Percentiles rank a stretch among this genome's conserved stretches.
phyloP scores from a whole-genome alignment of 2,329 filamentous ascomycete species.

The Beauveria sp. region DNA sequence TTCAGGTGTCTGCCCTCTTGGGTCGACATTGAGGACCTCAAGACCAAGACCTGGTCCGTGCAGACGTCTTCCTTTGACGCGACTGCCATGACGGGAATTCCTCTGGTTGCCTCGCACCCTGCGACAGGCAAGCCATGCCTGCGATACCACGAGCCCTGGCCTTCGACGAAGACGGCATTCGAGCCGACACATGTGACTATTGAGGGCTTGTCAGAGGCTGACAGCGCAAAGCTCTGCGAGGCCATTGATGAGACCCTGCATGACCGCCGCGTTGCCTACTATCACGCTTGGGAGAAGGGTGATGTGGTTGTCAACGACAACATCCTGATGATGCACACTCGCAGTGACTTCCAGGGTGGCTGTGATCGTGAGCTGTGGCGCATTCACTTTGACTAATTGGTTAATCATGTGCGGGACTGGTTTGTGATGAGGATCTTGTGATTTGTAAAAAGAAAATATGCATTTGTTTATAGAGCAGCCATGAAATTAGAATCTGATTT shows the following conservation, averaged over 20 bases:
- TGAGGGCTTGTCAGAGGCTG: slow-evolving; percentile 25
- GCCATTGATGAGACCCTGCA: slow-evolving; percentile 36
- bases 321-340: slow-evolving; percentile 39
- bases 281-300: slow-evolving; percentile 46
- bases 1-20: slow-evolving; percentile 37
- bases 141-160: slow-evolving; percentile 49
- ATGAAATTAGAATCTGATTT: neutral
- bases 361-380: slow-evolving; percentile 41
- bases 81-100: slow-evolving; percentile 34
- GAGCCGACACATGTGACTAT: slow-evolving; percentile 37
- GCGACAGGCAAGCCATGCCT: slow-evolving; percentile 38
- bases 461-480: neutral
- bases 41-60: slow-evolving; percentile 39
- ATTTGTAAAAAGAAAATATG: neutral
- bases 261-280: slow-evolving; percentile 41
- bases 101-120: slow-evolving; percentile 37
- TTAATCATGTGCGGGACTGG: neutral
- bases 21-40: slow-evolving; percentile 28
- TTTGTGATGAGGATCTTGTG: neutral
- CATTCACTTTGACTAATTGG: slow-evolving; percentile 38
- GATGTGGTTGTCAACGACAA: slow-evolving; percentile 49
- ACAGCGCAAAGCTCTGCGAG: slow-evolving; percentile 29
- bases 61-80: slow-evolving; percentile 39
- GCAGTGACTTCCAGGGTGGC: slow-evolving; percentile 36
- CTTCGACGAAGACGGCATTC: slow-evolving; percentile 41